Evolutionary conservation across 164 flowering plant genomes (phyloP), one percentile per base, ranked within the genome.

Genomic region (Sedum album): DNA sequence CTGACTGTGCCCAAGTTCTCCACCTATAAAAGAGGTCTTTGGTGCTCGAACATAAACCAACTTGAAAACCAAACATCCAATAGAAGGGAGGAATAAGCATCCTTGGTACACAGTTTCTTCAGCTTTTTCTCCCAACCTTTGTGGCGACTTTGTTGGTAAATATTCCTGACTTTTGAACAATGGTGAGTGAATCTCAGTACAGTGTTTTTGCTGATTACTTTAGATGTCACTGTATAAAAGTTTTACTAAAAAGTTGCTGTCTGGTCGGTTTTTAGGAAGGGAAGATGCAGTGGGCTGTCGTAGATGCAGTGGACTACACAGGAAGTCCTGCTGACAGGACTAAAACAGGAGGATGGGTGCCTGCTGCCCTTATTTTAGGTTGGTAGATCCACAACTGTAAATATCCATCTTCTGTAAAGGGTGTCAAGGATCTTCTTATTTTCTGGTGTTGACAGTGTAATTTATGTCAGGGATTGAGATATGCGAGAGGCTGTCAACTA

Each of bases 321-420:
- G 98, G 89, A 11, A 77, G 69, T 61, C 94, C 95, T 9, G 98
- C 96, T 66, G 88, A 88, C 60, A 82, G 69, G 69, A 73, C 95
- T 9, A 92, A 75, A 78, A 87, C 96, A 28, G 96, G 98, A 23
- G 96, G 98, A 68, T 92, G 98, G 98, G 74, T 84, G 6, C 82
- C 86, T 2, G 95, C 98, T 33, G 89, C 93, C 21, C 88, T 85
- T 18, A 82, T 88, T 63, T 75, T 90, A 66, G 96, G 98, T 92
- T 66, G 60, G 74, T 76, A 66, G n/a, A 4, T 64, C 49, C 30
- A 25, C 4, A 44, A 26, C 5, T 48, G 10, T 20, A 15, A 15
- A 28, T 28, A 49, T 49, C 39, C 23, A 15, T 11, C 7, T 48
- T 9, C 38, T 20, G 10, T 6, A 11, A 28, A 48, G 5, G 23